A percentile compares a stretch with the other conserved stretches of the same genome.
These are phyloP conservation scores for Pilatotrama ljubarskyi DNA, from an alignment of 768 basidiomycete genomes.

Conservation along the genomic window DNA sequence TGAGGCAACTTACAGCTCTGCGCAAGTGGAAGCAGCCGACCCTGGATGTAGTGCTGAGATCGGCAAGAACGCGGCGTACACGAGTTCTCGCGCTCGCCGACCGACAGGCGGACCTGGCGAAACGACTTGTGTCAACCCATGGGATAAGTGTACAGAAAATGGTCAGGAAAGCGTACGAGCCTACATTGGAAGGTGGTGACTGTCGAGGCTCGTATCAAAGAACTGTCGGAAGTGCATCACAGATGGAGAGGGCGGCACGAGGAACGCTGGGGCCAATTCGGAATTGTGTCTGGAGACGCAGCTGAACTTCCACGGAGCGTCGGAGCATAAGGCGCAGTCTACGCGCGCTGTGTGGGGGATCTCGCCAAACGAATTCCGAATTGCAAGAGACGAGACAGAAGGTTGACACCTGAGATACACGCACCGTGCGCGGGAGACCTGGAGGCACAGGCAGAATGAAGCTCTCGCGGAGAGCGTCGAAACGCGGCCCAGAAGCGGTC, in stretches of 20 bases:
- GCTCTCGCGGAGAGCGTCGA: not conserved
- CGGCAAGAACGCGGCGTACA: not conserved
- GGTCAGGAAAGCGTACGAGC: not conserved
- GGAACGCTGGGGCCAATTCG: slow-evolving; percentile 13
- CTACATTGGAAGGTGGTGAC: slow-evolving; percentile 1
- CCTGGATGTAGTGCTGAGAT: not conserved
- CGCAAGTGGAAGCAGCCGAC: too few species aligned
- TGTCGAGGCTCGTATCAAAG: slow-evolving; percentile 10
- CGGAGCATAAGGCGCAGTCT: slow-evolving; percentile 16
- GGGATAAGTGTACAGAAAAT: not conserved
- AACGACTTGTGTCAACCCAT: not conserved
- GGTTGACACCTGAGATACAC: slow-evolving; percentile 14
- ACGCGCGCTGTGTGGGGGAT: not conserved
- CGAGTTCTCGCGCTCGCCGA: not conserved
- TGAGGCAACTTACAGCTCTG: too few species aligned
- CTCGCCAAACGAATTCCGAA: slow-evolving; percentile 18
- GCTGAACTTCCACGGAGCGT: slow-evolving; percentile 15
- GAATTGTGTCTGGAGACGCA: slow-evolving; percentile 23
- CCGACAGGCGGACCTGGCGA: not conserved
- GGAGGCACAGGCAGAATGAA: not conserved
- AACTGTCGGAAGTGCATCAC: slow-evolving; percentile 19
- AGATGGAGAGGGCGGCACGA: slow-evolving; percentile 18
- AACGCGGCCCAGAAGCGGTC: slow-evolving; percentile 10
- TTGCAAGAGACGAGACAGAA: slow-evolving; percentile 10
- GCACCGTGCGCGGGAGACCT: not conserved